Base-by-base conservation (phyloP, 176 grass and related monocot species). In the Oryza punctata region DNA sequence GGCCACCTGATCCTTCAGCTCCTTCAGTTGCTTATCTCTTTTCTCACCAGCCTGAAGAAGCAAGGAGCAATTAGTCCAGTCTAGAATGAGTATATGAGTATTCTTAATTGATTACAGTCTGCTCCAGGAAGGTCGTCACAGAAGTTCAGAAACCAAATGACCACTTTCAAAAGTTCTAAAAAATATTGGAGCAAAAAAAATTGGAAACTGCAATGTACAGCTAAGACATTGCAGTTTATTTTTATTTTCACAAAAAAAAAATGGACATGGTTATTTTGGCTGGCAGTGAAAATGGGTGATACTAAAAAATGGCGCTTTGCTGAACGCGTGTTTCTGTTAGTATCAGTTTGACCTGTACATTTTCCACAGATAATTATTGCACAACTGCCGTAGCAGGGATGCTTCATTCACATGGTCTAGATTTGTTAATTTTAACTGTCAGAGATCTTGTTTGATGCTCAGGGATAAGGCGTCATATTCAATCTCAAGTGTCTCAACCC, bases 21-120 rank as follows among this genome's bases (percentile, higher is more conserved):
- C 96, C 85, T 94, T 99, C 66, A 96, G 60, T 5, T 91, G 89
- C 61, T 89, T 96, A 59, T 99, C 93, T 86, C 91, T 91, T 67
- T 89, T 98, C 85, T 99, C 89, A 54, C 93, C 93, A 71, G 89
- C 73, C 94, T 97, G 84, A 80, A 87, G 63, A 75, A 65, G 73
- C 72, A 85, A 85, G 11, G 69, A 18, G 16, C 33, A 4, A 69
- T 76, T 9, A 10, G 73, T 33, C 32, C 32, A 33, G 32, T 33
- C 32, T 33, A 10, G 8, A 6, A 35, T 35, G 33, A 35, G 33
- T 35, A 33, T 12, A 30, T 35, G 3, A 78, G 21, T 21, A 54
- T 54, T 15, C 35, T 19, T 9, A 11, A 10, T 15, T 23, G 27
- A 16, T 37, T 28, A 26, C 10, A 74, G 5, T 30, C 3, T 73